These are phyloP conservation scores for Lentinula boryana DNA, from an alignment of 768 basidiomycete species.

Conservation along the genomic window DNA sequence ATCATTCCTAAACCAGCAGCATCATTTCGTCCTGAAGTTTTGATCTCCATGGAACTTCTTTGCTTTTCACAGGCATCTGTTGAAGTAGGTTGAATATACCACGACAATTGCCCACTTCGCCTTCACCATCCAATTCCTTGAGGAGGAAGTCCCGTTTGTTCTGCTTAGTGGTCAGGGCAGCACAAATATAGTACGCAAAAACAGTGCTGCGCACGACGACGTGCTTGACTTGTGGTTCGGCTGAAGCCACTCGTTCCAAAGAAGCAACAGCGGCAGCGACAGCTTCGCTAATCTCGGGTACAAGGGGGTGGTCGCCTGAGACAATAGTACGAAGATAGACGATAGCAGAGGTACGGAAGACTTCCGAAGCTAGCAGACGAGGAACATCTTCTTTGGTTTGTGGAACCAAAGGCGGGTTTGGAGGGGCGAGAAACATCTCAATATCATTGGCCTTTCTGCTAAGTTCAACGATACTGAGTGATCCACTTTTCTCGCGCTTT, in stretches of 20 bases:
- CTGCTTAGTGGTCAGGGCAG: constrained; percentile 54
- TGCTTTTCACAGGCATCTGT: not conserved
- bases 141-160: constrained; percentile 37
- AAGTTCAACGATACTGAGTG: constrained; percentile 56
- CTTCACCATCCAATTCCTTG: constrained; percentile 43
- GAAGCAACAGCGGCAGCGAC: constrained; percentile 49
- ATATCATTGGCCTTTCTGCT: constrained; percentile 48
- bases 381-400: constrained; percentile 24
- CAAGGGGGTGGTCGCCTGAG: constrained; percentile 64
- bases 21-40: constrained; percentile 44
- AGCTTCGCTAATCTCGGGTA: constrained; percentile 52
- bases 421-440: constrained; percentile 27
- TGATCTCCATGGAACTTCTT: constrained; percentile 56
- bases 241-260: constrained; percentile 32
- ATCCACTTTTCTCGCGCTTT: constrained; percentile 26
- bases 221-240: constrained; percentile 26
- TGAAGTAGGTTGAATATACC: constrained; percentile 49
- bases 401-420: constrained; percentile 10
- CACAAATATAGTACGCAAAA: constrained; percentile 70
- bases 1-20: constrained; percentile 46
- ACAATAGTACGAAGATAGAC: constrained; percentile 76
- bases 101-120: constrained; percentile 58
- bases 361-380: constrained; percentile 42
- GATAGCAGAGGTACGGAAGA: constrained; percentile 69
- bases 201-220: constrained; percentile 73